phyloP scores from a whole-genome alignment of 305 asterid genomes.

The Nicotiana rustica region DNA sequence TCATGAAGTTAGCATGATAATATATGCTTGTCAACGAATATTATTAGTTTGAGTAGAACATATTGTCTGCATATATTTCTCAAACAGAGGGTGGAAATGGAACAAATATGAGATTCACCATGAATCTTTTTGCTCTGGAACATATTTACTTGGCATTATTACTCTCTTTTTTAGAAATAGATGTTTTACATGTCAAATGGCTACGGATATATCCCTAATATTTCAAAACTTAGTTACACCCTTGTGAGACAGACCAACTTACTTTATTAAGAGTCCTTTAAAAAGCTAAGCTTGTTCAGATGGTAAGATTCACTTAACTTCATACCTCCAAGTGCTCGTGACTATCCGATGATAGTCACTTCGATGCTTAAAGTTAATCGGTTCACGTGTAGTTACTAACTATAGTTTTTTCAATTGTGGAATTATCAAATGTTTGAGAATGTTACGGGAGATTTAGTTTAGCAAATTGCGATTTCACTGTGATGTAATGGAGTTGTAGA shows the following conservation, averaged over 20 bases:
- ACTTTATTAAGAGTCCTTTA: not conserved
- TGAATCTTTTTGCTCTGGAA: not conserved
- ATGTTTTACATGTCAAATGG: not conserved
- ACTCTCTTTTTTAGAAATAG: not conserved
- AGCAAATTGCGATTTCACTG: not conserved
- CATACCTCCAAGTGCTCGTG: not conserved
- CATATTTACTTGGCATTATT: not conserved
- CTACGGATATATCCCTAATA: not conserved
- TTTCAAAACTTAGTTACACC: not conserved
- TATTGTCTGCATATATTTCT: conserved; percentile 12
- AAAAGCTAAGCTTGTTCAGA: not conserved
- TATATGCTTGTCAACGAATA: not conserved
- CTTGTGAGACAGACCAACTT: not conserved
- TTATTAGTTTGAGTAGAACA: conserved; percentile 17
- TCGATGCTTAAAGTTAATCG: not conserved
- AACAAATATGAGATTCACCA: not conserved
- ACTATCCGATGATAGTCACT: not conserved
- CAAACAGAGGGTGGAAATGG: conserved; percentile 6
- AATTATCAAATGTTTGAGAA: not conserved
- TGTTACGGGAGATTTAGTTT: not conserved
- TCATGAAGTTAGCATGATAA: conserved; percentile 14
- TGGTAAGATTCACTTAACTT: not conserved
- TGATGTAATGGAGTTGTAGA: not conserved
- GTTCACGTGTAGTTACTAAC: not conserved
- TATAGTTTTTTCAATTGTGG: not conserved